Conservation (phyloP, 2,329 filamentous ascomycete species). For the Hymenotorrendiella dingleyae region DNA sequence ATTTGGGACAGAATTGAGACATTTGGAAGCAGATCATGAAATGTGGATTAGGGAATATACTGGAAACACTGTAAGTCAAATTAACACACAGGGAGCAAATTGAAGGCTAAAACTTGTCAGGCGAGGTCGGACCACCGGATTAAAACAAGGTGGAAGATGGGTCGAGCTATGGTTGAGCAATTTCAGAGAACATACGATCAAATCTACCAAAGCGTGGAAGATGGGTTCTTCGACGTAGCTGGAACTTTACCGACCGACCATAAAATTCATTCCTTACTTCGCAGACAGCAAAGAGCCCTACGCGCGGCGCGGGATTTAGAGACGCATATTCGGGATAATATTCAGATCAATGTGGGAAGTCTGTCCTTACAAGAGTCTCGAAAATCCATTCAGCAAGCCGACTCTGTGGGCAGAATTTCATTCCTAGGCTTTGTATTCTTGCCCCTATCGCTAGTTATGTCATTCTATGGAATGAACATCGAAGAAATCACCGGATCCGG, state of each 20-base stretch:
- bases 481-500: conserved; percentile 2
- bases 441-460: conserved; percentile 7
- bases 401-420: conserved; percentile 3
- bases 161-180: neutral
- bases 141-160: neutral
- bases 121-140: too few relatives aligned
- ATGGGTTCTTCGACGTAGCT: too few relatives aligned
- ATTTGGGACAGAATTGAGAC: neutral
- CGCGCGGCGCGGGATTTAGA: neutral
- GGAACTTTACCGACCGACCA: neutral
- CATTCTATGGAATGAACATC: conserved; percentile 11
- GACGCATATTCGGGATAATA: neutral
- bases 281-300: neutral
- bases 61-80: too few relatives aligned
- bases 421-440: conserved; percentile 7
- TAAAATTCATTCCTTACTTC: neutral
- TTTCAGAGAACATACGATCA: neutral
- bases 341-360: conserved; percentile 2
- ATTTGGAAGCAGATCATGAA: neutral
- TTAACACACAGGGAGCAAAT: too few relatives aligned
- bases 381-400: conserved; percentile 1
- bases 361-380: conserved; percentile 1
- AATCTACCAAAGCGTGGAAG: too few relatives aligned
- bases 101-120: too few relatives aligned
- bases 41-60: neutral